phyloP scores from a whole-genome alignment of 768 basidiomycete genomes.

The Baorangia bicolor region DNA sequence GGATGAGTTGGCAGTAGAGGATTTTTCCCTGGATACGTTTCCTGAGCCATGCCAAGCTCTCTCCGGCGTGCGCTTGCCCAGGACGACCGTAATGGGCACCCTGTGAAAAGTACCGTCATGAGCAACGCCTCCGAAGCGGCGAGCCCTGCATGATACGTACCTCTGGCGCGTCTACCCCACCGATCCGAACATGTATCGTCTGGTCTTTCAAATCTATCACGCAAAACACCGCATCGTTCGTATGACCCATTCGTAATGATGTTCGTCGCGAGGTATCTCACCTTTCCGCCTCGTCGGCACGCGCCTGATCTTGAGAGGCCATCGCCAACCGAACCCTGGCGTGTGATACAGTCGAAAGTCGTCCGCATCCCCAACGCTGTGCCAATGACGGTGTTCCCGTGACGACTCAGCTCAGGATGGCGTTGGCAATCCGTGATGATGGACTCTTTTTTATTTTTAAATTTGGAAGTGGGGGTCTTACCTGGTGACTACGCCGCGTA shows the following conservation, averaged over 20 bases:
- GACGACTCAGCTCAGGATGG: background rate
- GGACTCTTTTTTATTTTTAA: background rate
- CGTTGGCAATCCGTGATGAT: background rate
- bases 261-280: conserved; percentile 20
- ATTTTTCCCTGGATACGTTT: conserved; percentile 51
- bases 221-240: background rate
- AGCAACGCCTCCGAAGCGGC: background rate
- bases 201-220: conserved; percentile 66
- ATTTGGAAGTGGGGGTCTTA: conserved; percentile 31
- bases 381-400: background rate
- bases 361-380: conserved; percentile 82
- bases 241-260: background rate
- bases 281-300: conserved; percentile 63
- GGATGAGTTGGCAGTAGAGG: conserved; percentile 69
- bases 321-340: conserved; percentile 71
- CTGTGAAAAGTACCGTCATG: conserved; percentile 35
- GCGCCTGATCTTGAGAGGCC: conserved; percentile 66
- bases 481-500: conserved; percentile 83
- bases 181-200: conserved; percentile 85
- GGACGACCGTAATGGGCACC: conserved; percentile 82
- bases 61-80: conserved; percentile 70
- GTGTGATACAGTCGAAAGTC: conserved; percentile 86
- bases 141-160: conserved; percentile 35
- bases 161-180: conserved; percentile 93
- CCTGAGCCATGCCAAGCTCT: conserved; percentile 74